These are phyloP conservation scores for Xylaria flabelliformis DNA, from an alignment of 495 filamentous ascomycete species.

Conservation along the genomic window DNA sequence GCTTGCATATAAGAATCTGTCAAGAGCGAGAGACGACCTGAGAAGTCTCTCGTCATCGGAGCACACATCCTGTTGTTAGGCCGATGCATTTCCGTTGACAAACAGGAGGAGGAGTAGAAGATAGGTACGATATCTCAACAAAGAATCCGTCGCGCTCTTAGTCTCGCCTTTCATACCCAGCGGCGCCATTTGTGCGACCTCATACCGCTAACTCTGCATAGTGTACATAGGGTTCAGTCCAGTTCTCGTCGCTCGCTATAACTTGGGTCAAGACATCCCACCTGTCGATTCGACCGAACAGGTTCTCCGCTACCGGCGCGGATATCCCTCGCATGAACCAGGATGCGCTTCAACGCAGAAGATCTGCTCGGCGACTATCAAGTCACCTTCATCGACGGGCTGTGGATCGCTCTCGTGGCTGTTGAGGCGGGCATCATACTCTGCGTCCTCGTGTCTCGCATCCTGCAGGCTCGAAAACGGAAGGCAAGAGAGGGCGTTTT, in stretches of 20 bases:
- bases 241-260: background rate
- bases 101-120: background rate
- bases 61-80: background rate
- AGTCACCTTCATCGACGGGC: slow-evolving; percentile 49
- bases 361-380: slow-evolving; percentile 43
- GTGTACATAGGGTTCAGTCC: background rate
- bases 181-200: background rate
- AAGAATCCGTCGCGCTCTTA: background rate
- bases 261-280: background rate
- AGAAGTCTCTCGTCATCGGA: background rate
- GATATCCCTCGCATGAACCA: background rate
- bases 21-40: background rate
- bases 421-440: slow-evolving; percentile 51
- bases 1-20: background rate
- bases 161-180: background rate
- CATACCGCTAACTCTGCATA: background rate
- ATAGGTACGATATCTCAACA: slow-evolving; percentile 13
- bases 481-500: slow-evolving; percentile 19
- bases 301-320: slow-evolving; percentile 14
- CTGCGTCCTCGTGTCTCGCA: slow-evolving; percentile 39
- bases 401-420: slow-evolving; percentile 53
- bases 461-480: slow-evolving; percentile 28
- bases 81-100: slow-evolving; percentile 14
- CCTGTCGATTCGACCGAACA: background rate
- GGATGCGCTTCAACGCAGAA: slow-evolving; percentile 34